These are phyloP conservation scores for Geotrichum histeridarum DNA, from an alignment of 1,139 yeast genomes.

Conservation along the genomic window DNA sequence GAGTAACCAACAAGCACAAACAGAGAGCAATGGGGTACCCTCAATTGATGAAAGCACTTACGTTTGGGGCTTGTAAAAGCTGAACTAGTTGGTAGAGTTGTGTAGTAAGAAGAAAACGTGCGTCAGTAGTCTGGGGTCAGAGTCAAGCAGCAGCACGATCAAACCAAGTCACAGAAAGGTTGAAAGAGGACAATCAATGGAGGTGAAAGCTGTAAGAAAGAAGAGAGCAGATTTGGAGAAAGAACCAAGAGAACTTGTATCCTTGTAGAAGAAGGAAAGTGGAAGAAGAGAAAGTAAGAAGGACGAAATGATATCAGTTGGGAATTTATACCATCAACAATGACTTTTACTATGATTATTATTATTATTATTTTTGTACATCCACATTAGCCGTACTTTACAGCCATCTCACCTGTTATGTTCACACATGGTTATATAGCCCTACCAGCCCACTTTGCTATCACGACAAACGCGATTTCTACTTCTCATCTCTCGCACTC, in stretches of 20 bases:
- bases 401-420: neutral
- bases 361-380: too few species aligned
- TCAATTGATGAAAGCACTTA: neutral
- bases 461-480: too few species aligned
- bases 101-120: neutral
- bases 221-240: neutral
- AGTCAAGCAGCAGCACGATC: neutral
- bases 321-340: neutral
- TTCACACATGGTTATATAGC: neutral
- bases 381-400: too few species aligned
- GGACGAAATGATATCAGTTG: neutral
- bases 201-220: neutral
- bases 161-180: neutral
- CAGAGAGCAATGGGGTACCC: neutral
- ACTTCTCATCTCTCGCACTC: too few species aligned
- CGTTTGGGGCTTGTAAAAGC: neutral
- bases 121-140: neutral
- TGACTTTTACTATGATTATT: neutral
- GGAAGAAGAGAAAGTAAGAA: neutral
- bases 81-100: neutral
- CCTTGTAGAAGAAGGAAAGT: neutral
- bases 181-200: neutral
- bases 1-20: neutral
- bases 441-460: too few species aligned
- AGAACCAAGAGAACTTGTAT: neutral